phyloP scores from a whole-genome alignment of 257 asterid species.

The Striga asiatica region DNA sequence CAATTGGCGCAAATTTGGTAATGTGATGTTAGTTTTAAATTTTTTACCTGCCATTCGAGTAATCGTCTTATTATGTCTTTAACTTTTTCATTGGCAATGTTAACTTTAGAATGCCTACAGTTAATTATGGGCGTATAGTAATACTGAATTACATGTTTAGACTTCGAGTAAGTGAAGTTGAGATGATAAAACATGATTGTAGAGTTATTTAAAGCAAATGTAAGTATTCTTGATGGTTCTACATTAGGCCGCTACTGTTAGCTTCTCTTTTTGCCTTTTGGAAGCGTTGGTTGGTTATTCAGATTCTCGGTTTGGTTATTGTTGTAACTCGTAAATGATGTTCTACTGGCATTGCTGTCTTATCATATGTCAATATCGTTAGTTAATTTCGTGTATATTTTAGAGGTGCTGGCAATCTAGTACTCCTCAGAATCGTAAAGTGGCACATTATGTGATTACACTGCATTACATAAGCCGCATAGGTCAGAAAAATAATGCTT shows the following conservation, averaged over 20 bases:
- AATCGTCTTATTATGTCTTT: too few relatives aligned
- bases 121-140: constrained; percentile 6
- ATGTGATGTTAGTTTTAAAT: too few relatives aligned
- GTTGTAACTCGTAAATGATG: background rate
- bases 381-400: background rate
- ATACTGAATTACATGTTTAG: too few relatives aligned
- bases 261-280: background rate
- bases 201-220: too few relatives aligned
- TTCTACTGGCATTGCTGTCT: background rate
- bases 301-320: background rate
- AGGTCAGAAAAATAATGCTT: background rate
- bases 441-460: background rate
- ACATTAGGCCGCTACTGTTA: background rate
- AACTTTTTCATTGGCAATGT: background rate
- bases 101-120: background rate
- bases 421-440: background rate
- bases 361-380: background rate
- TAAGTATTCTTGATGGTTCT: background rate
- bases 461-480: background rate
- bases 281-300: background rate
- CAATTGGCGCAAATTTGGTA: constrained; percentile 62
- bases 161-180: too few relatives aligned
- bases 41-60: too few relatives aligned
- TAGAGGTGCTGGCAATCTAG: too few relatives aligned
- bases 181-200: too few relatives aligned